Evolutionary conservation across 352 stramenopile genomes (phyloP), one percentile per base, ranked within the genome.

Genomic region (Phytophthora hibernalis): DNA sequence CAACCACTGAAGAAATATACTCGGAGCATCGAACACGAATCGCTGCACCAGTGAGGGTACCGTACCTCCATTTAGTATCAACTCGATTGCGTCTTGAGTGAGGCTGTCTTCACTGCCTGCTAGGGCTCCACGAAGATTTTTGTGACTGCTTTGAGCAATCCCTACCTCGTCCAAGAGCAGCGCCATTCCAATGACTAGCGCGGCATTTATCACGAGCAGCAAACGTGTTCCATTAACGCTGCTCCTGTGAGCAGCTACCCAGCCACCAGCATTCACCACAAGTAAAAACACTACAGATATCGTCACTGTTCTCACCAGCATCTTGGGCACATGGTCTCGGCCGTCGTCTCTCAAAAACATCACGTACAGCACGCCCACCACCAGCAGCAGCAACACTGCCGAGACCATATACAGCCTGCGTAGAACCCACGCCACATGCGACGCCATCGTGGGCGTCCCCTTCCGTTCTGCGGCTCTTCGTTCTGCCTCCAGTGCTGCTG

Each of bases 11-110:
- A 90, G 61, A 28, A 87, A 90, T 48, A 60, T 61, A 47, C 64
- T 60, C 6, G 78, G 80, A 4, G 68, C 77, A 44, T 90, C 79
- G 20, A 86, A 65, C 6, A 83, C 48, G 44, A 89, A 86, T 10
- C 79, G 68, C 11, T 89, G 79, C 21, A 74, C 74, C 7, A 90
- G 64, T 9, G 79, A 87, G 2, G 77, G 73, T 18, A 47, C 24
- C 1, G 47, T 37, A 0, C 71, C 77, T 44, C 77, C 79, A 38
- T 89, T 85, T 12, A 90, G 54, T 16, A 89, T 61, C 8, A 62
- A 28, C 0, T 37, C 58, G 7, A 79, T 50, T 13, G 62, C 59
- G 3, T 61, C 37, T 28, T 74, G 67, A 0, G 57, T 76, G 9
- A 86, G 68, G 0, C 37, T 31, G 15, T 64, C 24, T 42, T 60